A percentile compares a stretch with the other conserved stretches of the same genome.
phyloP scores from a whole-genome alignment of 371 early-diverging fungal genomes.

The Haplosporangium sp. region DNA sequence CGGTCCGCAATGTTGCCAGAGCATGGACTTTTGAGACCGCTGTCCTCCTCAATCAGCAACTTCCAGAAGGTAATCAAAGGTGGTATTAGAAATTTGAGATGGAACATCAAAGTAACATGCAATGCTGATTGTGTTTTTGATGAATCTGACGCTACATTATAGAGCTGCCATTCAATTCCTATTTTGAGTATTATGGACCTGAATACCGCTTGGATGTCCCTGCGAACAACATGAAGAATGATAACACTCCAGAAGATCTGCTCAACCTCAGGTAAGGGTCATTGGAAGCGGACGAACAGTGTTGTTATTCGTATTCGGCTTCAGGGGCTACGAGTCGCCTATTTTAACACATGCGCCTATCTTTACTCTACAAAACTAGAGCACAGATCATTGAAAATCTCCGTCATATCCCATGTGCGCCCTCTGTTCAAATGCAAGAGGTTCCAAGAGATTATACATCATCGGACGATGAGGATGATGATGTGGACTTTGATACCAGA shows the following conservation, averaged over 20 bases:
- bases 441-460: slow-evolving; percentile 65
- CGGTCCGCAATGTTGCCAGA: slow-evolving; percentile 97
- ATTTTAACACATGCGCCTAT: neutral
- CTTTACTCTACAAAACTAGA: slow-evolving; percentile 6
- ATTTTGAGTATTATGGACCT: slow-evolving; percentile 95
- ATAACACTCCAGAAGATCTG: slow-evolving; percentile 92
- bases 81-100: neutral
- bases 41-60: slow-evolving; percentile 58
- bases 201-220: slow-evolving; percentile 95
- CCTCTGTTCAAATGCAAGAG: slow-evolving; percentile 94
- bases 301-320: neutral
- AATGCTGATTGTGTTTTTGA: neutral
- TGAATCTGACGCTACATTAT: slow-evolving; percentile 45
- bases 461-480: slow-evolving; percentile 59
- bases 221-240: slow-evolving; percentile 96
- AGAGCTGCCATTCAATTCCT: slow-evolving; percentile 94
- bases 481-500: slow-evolving; percentile 60
- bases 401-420: slow-evolving; percentile 88
- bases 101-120: neutral
- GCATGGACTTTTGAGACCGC: slow-evolving; percentile 99
- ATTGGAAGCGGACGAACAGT: neutral
- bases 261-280: slow-evolving; percentile 79
- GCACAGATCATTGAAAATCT: slow-evolving; percentile 91
- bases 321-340: neutral
- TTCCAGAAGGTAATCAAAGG: slow-evolving; percentile 34